phyloP scores from a whole-genome alignment of 148 eudicot species.

The Silene uniflora region DNA sequence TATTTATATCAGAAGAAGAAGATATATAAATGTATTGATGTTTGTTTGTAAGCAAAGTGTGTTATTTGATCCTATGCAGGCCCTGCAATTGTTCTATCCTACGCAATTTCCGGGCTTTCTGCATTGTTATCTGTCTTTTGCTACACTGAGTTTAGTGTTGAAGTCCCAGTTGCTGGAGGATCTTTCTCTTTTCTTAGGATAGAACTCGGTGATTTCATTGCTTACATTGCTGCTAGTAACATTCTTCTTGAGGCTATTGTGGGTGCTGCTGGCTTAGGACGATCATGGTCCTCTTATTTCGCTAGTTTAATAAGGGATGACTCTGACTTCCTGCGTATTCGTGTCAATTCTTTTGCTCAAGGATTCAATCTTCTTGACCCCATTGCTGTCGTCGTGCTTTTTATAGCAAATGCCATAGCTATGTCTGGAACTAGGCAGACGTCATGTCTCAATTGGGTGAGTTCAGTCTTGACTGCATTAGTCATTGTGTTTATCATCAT shows the following conservation, averaged over 20 bases:
- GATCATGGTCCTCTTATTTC: constrained; percentile 85
- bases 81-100: constrained; percentile 69
- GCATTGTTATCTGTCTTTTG: constrained; percentile 86
- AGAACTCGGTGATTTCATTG: constrained; percentile 81
- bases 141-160: constrained; percentile 83
- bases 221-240: constrained; percentile 85
- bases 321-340: constrained; percentile 61
- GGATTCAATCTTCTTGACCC: constrained; percentile 90
- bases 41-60: constrained; percentile 1
- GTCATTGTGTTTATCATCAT: constrained; percentile 64
- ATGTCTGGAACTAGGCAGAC: constrained; percentile 61
- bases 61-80: constrained; percentile 28
- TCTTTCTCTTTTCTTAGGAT: constrained; percentile 81
- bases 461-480: constrained; percentile 48
- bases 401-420: constrained; percentile 55
- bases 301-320: constrained; percentile 52
- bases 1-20: too few relatives aligned
- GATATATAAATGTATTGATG: background rate
- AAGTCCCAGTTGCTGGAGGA: constrained; percentile 86
- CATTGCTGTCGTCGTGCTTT: constrained; percentile 58
- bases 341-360: constrained; percentile 34
- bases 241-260: constrained; percentile 77
- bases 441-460: constrained; percentile 60
- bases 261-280: constrained; percentile 83
- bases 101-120: constrained; percentile 74